phyloP scores from a whole-genome alignment of 1,284 basidiomycete genomes.

The Ustilago xerochloae region DNA sequence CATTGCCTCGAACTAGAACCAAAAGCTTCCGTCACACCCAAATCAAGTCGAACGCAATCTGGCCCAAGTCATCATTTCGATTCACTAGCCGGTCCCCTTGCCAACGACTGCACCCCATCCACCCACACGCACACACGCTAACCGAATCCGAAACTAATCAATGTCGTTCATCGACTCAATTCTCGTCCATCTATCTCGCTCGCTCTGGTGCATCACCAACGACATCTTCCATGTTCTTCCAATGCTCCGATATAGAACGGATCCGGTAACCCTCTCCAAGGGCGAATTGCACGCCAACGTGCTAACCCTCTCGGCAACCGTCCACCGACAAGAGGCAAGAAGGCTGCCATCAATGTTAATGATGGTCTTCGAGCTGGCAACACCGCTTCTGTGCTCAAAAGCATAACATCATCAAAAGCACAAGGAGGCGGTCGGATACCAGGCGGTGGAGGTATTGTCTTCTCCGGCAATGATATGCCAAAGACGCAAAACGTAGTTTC shows the following conservation, averaged over 20 bases:
- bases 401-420: slow-evolving; percentile 44
- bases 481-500: slow-evolving; percentile 51
- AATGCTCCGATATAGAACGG: slow-evolving; percentile 15
- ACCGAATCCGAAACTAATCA: slow-evolving; percentile 8
- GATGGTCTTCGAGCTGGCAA: slow-evolving; percentile 46
- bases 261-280: slow-evolving; percentile 24
- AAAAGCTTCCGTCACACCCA: background rate
- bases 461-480: slow-evolving; percentile 41
- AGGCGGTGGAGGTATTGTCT: slow-evolving; percentile 41
- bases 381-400: slow-evolving; percentile 36
- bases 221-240: too few relatives aligned
- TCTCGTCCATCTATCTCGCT: background rate
- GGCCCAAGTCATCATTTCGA: background rate
- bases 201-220: background rate
- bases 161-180: background rate
- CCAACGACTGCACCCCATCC: background rate
- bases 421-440: slow-evolving; percentile 50
- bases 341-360: slow-evolving; percentile 43
- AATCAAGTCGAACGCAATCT: background rate
- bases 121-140: background rate
- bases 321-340: slow-evolving; percentile 29
- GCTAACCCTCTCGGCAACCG: slow-evolving; percentile 48
- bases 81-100: background rate
- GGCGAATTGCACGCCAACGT: slow-evolving; percentile 38
- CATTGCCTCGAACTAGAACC: background rate